Conservation (phyloP, 495 filamentous ascomycete genomes). For the Talaromyces stipitatus region DNA sequence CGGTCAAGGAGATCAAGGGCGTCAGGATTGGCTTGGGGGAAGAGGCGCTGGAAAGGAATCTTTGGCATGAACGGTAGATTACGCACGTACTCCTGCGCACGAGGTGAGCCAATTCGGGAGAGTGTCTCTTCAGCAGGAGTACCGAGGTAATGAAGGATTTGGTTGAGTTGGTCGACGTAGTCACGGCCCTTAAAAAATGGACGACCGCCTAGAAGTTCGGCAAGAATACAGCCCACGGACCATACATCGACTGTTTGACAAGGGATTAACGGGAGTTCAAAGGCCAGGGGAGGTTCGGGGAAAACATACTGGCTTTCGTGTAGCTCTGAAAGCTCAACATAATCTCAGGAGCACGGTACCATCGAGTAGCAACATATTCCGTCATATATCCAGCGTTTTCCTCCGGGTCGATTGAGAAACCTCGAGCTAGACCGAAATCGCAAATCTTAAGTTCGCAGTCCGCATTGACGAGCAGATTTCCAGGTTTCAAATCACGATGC, state of each 20-base stretch:
- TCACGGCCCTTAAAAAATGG: conserved; percentile 99
- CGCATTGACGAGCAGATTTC: conserved; percentile 94
- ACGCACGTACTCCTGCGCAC: conserved; percentile 96
- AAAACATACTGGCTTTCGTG: conserved; percentile 89
- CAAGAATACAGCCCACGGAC: conserved; percentile 97
- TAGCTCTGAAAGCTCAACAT: conserved; percentile 99
- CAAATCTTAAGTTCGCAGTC: conserved; percentile 99
- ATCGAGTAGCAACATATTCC: conserved; percentile 96
- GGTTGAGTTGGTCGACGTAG: conserved; percentile 98
- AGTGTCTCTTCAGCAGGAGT: conserved; percentile 95
- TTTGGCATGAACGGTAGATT: conserved; percentile 96
- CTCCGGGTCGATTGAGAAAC: conserved; percentile 93
- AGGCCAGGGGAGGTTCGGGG: background rate
- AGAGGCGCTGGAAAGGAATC: conserved; percentile 76
- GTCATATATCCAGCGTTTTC: conserved; percentile 99
- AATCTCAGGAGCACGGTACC: conserved; percentile 98
- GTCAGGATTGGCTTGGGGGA: conserved; percentile 93
- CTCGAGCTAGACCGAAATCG: conserved; percentile 93
- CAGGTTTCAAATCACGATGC: conserved; percentile 93
- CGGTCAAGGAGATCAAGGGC: conserved; percentile 89
- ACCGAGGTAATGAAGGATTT: conserved; percentile 95
- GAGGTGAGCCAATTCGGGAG: conserved; percentile 85
- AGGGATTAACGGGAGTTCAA: conserved; percentile 8
- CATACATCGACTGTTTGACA: conserved; percentile 79
- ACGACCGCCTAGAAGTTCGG: conserved; percentile 89